Base-by-base conservation (phyloP, 176 grass and related monocot genomes). In the Rhipidocladum racemiflorum region DNA sequence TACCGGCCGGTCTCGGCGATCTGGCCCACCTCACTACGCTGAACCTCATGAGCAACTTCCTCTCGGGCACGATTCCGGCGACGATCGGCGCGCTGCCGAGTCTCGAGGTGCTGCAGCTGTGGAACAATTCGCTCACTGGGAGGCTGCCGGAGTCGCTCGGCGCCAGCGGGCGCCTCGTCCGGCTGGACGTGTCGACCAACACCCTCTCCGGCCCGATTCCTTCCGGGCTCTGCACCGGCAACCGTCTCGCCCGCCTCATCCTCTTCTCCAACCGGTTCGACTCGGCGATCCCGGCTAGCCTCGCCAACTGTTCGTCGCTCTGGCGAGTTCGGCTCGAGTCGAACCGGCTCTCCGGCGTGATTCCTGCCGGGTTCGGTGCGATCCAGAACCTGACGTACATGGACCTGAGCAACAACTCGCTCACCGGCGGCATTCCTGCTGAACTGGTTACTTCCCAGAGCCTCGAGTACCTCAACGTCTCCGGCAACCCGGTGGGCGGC, bases 41-140 rank as follows among this genome's bases (percentile, higher is more conserved):
- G 54, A 95, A 92, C 69, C 90, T 98, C 83, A 93, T 95, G 92
- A 72, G 79, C 79, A 98, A 98, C 90, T 24, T 42, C 57, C 85
- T 97, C 39, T 88, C 92, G 43, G 90, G 92, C 28, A 25, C 65
- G 9, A 76, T 98, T 76, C 95, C 95, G 14, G 28, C 54, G 6
- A 73, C 81, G 38, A 82, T 98, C 63, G 89, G 92, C 14, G 44
- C 44, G 18, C 83, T 98, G 1, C 88, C 88, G 10, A 86, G 78
- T 63, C 92, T 98, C 48, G 79, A 94, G 84, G 88, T 79, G 77
- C 83, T 98, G 8, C 89, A 91, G 71, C 85, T 98, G 13, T 98
- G 95, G 95, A 98, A 98, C 88, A 98, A 98, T 86, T 98, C 95
- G 14, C 72, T 98, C 62, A 73, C 82, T 6, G 95, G 95, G 1